Evolutionary conservation across 1,284 basidiomycete species (phyloP).

Genomic region (Ustilago sp.): DNA sequence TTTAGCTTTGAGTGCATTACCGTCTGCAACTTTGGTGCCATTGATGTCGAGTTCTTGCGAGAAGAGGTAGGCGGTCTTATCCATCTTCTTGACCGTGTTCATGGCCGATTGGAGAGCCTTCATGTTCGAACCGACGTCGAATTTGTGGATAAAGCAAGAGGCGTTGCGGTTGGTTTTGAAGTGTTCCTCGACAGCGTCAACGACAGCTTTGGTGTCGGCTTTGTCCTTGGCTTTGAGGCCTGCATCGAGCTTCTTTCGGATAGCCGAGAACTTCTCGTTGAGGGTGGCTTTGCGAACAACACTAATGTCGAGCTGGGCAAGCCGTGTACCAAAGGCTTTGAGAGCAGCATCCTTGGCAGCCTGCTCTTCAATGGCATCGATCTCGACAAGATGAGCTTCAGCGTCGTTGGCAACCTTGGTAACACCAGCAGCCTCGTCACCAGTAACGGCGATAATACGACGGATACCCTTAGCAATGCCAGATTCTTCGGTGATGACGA

Average conservation of each 20-base stretch:
- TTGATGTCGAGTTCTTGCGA: conserved; percentile 74
- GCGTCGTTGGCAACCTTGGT: conserved; percentile 79
- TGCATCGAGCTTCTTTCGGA: conserved; percentile 87
- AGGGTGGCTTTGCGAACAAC: conserved; percentile 84
- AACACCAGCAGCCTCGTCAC: conserved; percentile 88
- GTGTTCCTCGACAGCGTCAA: conserved; percentile 77
- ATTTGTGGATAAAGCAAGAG: conserved; percentile 77
- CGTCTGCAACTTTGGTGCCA: conserved; percentile 44
- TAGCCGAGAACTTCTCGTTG: conserved; percentile 78
- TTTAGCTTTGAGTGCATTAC: conserved; percentile 73
- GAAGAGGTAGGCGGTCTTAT: conserved; percentile 89
- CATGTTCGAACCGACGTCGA: conserved; percentile 72
- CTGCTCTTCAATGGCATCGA: conserved; percentile 78
- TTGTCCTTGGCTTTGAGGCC: conserved; percentile 84
- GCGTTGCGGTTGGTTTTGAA: conserved; percentile 82
- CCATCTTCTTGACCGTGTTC: conserved; percentile 81
- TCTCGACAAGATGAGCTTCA: conserved; percentile 76
- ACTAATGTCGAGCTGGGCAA: conserved; percentile 90
- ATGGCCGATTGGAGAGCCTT: conserved; percentile 79
- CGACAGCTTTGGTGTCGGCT: conserved; percentile 83
- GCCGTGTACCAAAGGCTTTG: conserved; percentile 86
- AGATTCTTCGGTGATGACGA: conserved; percentile 93
- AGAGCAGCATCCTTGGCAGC: conserved; percentile 83
- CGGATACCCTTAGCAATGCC: conserved; percentile 98
- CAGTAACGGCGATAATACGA: conserved; percentile 92